Base-by-base conservation (phyloP, 2,329 filamentous ascomycete species). In the Sporothrix globosa region DNA sequence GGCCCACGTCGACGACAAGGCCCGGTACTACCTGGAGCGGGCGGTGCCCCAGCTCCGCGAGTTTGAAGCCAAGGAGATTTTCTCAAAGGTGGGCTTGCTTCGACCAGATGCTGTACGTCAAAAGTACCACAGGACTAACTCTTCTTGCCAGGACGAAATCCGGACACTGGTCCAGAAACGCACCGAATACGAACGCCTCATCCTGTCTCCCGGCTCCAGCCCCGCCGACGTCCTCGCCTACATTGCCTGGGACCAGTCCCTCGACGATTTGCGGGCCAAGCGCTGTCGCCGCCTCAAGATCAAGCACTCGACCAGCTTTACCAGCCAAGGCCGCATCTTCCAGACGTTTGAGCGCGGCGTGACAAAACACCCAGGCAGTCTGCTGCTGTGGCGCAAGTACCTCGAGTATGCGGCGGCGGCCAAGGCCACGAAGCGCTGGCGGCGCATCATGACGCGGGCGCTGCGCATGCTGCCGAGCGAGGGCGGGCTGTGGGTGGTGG, bases 21-120 rank as follows among this genome's bases (percentile, higher is more conserved):
- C 95, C 70, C 92, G 95, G 71, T 98, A 95, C 82, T 97, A 92
- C 81, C 87, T 98, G 74, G 96, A 99, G 83, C 91, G 95, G 75
- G 91, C 92, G 2, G 92, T 97, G 56, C 93, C 94, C 19, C 94
- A 98, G 80, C 87, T 99, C 70, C 92, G 93, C 73, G 93, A 97
- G 77, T 96, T 93, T 80, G 92, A 97, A 81, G 88, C 92, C 74
- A 97, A 97, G 80, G 90, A 92, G 76, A 91, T 99, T 75, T 99
- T 99, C 82, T 88, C 86, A 72, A 90, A 91, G 83, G 92, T 92
- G 80, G 46, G 81, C 17, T 39, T 9, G 11, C 41, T 1, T 41
- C 39, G 56, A 60, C 10, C 1, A 4, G 34, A 34, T 34, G 5
- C 34, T 34, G 34, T 34, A 34, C 34, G 7, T 7, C 5, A 1